Base-by-base conservation (phyloP, 805 yeast genomes). In the Babjeviella inositovora region DNA sequence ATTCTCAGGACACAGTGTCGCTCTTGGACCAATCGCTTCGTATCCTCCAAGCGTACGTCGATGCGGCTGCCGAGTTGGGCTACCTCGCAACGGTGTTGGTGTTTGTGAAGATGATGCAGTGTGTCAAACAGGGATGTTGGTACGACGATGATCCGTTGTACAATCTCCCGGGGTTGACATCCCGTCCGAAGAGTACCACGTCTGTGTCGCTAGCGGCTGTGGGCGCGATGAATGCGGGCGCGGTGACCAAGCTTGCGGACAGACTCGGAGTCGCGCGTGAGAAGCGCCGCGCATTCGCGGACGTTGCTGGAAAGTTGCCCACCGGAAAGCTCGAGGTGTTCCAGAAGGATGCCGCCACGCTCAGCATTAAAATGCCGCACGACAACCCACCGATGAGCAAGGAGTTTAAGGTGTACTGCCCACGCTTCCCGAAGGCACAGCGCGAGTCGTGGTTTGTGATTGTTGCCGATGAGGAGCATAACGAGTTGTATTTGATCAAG, bases 21-120 rank as follows among this genome's bases (percentile, higher is more conserved):
- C 93, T 90, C 7, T 53, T 90, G 27, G 99, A 92, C 40, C 98
- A 90, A 50, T 70, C 93, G 6, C 55, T 90, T 39, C 93, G 98
- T 64, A 75, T 90, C 31, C 50, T 85, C 25, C 98, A 90, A 42
- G 96, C 97, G 0, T 75, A 66, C 34, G 73, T 87, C 28, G 99
- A 90, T 47, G 81, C 80, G 11, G 71, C 90, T 2, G 69, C 94
- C 2, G 96, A 87, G 35, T 39, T 71, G 33, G 94, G 95, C 0
- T 74, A 68, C 35, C 52, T 72, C 21, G 40, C 58, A 5, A 65
- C 81, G 0, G 81, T 72, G 0, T 30, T 70, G 34, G 57, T 57
- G 26, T 59, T 84, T 26, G 61, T 87, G 17, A 57, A 57, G 32
- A 50, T 79, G 22, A 74, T 87, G 85, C 82, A 74, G 38, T 71